phyloP scores from a whole-genome alignment of 176 grass and related monocot genomes.

The Puccinellia tenuiflora region DNA sequence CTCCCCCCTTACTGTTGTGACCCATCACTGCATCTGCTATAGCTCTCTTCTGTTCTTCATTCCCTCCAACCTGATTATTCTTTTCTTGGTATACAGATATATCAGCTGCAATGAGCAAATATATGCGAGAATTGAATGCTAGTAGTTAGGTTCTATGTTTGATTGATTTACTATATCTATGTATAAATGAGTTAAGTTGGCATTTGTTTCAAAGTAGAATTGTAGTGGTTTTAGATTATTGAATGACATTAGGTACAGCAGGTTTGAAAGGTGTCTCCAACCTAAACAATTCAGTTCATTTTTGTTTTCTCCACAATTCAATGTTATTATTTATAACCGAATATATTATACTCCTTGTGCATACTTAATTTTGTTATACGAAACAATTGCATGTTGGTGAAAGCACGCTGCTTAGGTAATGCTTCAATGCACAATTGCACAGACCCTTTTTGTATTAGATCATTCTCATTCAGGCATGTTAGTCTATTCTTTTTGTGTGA shows the following conservation, averaged over 20 bases:
- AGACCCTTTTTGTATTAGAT: not conserved
- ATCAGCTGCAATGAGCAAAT: not conserved
- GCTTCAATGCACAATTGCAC: not conserved
- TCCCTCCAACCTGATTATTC: not conserved
- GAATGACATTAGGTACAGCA: not conserved
- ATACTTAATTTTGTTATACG: not conserved
- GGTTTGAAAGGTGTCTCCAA: not conserved
- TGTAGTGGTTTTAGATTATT: not conserved
- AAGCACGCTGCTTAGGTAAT: not conserved
- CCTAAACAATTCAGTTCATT: not conserved
- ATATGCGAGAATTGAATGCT: not conserved
- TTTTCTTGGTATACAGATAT: not conserved
- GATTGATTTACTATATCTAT: not conserved
- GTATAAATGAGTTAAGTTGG: not conserved
- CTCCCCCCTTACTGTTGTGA: not conserved
- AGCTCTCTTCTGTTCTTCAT: not conserved
- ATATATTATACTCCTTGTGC: not conserved
- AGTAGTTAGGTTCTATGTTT: not conserved
- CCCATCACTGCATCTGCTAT: not conserved
- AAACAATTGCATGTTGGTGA: not conserved
- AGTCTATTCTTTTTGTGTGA: not conserved
- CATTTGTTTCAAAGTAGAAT: conserved; percentile 6
- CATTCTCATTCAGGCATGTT: not conserved
- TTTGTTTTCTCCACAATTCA: not conserved
- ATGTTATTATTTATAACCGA: not conserved